Evolutionary conservation across 202 grass and related monocot genomes (phyloP).

Genomic region (Carex arenaria): DNA sequence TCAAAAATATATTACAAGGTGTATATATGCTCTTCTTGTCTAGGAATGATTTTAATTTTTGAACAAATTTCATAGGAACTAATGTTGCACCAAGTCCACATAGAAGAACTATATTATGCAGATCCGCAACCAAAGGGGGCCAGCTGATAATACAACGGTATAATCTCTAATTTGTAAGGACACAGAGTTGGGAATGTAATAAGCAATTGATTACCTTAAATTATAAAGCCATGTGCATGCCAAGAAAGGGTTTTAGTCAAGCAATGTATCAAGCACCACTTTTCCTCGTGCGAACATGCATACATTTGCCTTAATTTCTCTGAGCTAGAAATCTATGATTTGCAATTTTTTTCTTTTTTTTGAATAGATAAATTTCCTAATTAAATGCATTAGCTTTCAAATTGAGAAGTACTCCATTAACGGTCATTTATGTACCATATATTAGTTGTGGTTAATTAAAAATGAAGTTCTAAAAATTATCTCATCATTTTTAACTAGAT

Average conservation of each 20-base stretch:
- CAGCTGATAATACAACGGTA: not conserved
- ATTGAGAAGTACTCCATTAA: not conserved
- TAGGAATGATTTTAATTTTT: not conserved
- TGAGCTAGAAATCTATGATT: not conserved
- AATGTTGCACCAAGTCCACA: not conserved
- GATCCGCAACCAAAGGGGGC: not conserved
- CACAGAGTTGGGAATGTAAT: not conserved
- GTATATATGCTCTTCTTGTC: not conserved
- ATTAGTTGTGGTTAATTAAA: not conserved
- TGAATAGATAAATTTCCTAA: not conserved
- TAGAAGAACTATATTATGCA: not conserved
- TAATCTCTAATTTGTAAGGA: constrained; percentile 4
- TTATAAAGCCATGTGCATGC: not conserved
- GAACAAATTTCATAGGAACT: not conserved
- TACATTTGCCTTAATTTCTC: not conserved
- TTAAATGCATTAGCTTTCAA: not conserved
- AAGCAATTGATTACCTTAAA: not conserved
- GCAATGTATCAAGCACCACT: not conserved
- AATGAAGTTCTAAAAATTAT: not conserved
- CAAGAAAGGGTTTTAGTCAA: not conserved
- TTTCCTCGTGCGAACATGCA: constrained; percentile 12
- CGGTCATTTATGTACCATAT: not conserved
- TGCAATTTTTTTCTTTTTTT: not conserved
- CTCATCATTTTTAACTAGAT: not conserved
- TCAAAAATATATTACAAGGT: not conserved